Evolutionary conservation across 2,329 filamentous ascomycete species (phyloP), one percentile per base, ranked within the genome.

Genomic region (Cercospora brassicicola): DNA sequence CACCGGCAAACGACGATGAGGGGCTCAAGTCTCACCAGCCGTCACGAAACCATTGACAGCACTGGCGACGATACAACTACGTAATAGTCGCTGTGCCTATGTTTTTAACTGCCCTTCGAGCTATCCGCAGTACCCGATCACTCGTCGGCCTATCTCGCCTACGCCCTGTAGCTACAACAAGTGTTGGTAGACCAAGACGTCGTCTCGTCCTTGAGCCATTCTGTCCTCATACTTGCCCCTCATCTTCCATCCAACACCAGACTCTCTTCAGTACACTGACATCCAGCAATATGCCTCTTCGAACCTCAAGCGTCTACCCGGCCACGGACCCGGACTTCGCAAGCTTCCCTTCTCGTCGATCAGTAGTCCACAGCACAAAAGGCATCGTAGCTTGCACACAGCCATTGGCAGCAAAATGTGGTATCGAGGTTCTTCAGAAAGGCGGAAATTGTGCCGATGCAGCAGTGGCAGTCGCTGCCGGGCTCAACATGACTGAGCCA

Each of bases 401-500:
- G 79, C 93, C 95, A 13, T 84, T 98, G 65, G 95, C 95, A 5
- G 91, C 92, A 26, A 91, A 91, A 80, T 96, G 93, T 68, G 95
- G 95, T 23, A 87, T 97, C 62, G 89, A 91, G 66, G 85, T 98
- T 45, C 82, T 99, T n/a, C 87, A 89, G 67, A 89, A 91, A 59
- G 95, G 95, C 66, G 95, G 95, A 64, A 99, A 98, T 83, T 93
- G 93, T 70, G 95, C 94, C 73, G 94, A 98, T 83, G 94, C 95
- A n/a, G 94, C 95, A 8, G 92, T 98, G 3, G 95, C 95, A 53
- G 92, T 96, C 69, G 94, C 95, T 55, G 95, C 95, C 33, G 93
- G 89, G 4, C 84, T 99, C 66, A 98, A 97, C 81, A 87, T 98
- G 77, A 97, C 94, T 0, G 95, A 99, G 78, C 95, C 95, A 7